Conservation (phyloP, 176 grass and related monocot genomes). For the Areca catechu region DNA sequence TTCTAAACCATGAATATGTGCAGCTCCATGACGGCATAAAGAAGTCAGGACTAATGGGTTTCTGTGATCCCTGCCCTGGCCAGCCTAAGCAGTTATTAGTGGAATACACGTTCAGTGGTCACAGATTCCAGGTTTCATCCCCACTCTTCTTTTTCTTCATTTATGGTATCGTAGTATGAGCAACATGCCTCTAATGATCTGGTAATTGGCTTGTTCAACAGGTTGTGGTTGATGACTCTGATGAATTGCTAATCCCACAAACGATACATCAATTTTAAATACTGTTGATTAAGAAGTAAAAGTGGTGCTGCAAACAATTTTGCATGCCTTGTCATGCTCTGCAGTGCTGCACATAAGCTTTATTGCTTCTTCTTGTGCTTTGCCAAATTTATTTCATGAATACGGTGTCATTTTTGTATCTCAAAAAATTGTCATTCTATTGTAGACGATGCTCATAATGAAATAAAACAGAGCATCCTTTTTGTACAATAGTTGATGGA, state of each 20-base stretch:
- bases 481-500: too few species aligned
- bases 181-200: neutral
- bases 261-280: slow-evolving; percentile 42
- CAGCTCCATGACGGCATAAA: slow-evolving; percentile 98
- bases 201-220: slow-evolving; percentile 24
- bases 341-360: too few species aligned
- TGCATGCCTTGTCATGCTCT: too few species aligned
- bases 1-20: neutral
- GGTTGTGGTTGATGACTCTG: slow-evolving; percentile 68
- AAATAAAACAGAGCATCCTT: too few species aligned
- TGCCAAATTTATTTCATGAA: too few species aligned
- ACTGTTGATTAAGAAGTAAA: neutral
- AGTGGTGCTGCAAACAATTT: too few species aligned
- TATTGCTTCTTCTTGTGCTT: too few species aligned
- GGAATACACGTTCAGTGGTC: slow-evolving; percentile 59
- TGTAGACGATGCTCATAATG: too few species aligned
- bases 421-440: too few species aligned
- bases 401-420: too few species aligned
- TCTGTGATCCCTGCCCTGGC: slow-evolving; percentile 92
- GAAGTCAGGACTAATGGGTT: slow-evolving; percentile 97
- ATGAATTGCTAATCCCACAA: slow-evolving; percentile 55
- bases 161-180: neutral
- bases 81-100: slow-evolving; percentile 65
- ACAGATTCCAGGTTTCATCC: slow-evolving; percentile 57
- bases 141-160: neutral